phyloP scores from a whole-genome alignment of 208 protist species.

The Naegleria lovaniensis region DNA sequence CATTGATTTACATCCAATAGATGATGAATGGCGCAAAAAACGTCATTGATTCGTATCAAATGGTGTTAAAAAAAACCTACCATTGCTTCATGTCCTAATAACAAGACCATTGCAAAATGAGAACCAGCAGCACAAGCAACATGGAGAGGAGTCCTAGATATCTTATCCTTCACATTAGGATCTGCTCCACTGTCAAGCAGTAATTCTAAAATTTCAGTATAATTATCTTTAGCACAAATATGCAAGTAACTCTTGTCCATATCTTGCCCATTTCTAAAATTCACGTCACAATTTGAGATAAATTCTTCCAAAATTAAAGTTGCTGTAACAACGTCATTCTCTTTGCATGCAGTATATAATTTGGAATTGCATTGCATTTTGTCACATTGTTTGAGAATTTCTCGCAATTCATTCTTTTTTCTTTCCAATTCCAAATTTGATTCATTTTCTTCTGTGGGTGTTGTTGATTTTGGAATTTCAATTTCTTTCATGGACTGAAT shows the following conservation, averaged over 20 bases:
- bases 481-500: background rate
- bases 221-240: background rate
- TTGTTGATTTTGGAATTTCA: background rate
- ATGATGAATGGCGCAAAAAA: no score
- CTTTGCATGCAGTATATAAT: background rate
- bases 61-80: background rate
- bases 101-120: background rate
- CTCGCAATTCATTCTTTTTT: background rate
- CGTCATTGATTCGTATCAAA: no score
- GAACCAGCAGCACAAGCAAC: background rate
- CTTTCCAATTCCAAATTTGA: background rate
- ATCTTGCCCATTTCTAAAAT: background rate
- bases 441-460: background rate
- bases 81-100: background rate
- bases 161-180: background rate
- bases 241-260: background rate
- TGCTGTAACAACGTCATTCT: background rate
- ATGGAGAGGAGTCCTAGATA: background rate
- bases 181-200: background rate
- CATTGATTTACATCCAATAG: background rate
- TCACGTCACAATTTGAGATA: background rate
- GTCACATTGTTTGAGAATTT: background rate
- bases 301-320: background rate
- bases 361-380: background rate
- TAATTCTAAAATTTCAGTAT: background rate